Percentiles rank a stretch among this genome's conserved stretches.
phyloP scores from a whole-genome alignment of 495 filamentous ascomycete genomes.

The Neurospora sp. region DNA sequence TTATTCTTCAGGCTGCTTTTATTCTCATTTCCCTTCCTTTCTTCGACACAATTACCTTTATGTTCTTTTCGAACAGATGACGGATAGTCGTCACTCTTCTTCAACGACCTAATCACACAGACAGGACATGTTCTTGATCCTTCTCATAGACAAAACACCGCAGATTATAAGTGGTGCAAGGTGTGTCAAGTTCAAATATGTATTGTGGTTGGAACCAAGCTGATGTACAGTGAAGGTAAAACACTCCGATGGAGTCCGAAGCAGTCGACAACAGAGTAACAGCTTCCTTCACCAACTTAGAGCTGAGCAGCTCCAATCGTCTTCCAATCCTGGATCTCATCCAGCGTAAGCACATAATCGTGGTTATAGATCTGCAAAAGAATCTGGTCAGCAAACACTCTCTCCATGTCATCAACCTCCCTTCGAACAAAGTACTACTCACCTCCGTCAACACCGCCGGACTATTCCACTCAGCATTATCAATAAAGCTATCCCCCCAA shows the following conservation, averaged over 20 bases:
- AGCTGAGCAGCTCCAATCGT: neutral
- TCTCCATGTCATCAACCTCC: no score
- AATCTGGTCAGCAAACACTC: no score
- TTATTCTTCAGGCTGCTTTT: neutral
- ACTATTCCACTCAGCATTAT: constrained; percentile 27
- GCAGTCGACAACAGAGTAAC: neutral
- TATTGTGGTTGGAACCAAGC: neutral
- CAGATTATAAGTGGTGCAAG: neutral
- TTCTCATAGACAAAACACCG: neutral
- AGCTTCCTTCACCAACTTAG: neutral
- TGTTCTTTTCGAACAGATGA: neutral
- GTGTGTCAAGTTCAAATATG: neutral
- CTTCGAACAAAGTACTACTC: neutral
- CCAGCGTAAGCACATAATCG: constrained; percentile 31
- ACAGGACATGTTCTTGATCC: neutral
- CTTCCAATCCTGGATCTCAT: constrained; percentile 31
- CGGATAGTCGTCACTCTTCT: neutral
- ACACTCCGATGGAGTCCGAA: neutral
- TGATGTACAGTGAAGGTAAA: neutral
- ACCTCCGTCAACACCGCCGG: constrained; percentile 22
- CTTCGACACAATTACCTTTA: neutral
- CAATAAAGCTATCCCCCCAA: constrained; percentile 32
- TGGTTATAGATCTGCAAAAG: constrained; percentile 19
- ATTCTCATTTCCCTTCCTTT: neutral
- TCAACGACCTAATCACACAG: neutral